phyloP scores from a whole-genome alignment of 352 stramenopile genomes.

The Pythium phragmiticola region DNA sequence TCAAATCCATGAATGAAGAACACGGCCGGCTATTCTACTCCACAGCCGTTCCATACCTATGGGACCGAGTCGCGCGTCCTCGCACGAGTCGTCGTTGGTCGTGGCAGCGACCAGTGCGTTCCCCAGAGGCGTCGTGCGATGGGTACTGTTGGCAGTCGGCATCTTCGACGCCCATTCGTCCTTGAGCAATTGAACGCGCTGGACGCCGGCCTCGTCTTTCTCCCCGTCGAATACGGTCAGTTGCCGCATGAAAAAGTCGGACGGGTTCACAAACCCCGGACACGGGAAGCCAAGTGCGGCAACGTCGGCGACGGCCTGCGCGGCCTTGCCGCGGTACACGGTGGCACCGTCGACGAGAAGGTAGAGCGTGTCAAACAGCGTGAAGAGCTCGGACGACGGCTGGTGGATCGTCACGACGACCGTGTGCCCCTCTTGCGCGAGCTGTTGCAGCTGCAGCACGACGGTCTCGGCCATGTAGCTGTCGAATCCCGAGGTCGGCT shows the following conservation, averaged over 20 bases:
- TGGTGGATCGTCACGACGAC: constrained; percentile 74
- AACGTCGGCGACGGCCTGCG: constrained; percentile 53
- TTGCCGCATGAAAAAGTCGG: constrained; percentile 66
- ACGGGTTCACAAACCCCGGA: constrained; percentile 55
- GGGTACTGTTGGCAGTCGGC: constrained; percentile 3
- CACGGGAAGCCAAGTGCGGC: constrained; percentile 43
- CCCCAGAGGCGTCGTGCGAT: too few species aligned
- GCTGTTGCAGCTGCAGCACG: constrained; percentile 46
- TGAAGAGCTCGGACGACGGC: constrained; percentile 70
- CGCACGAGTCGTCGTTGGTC: not conserved
- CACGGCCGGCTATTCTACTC: too few species aligned
- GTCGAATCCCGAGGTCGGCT: constrained; percentile 68
- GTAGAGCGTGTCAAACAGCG: constrained; percentile 58
- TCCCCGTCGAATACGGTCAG: constrained; percentile 31
- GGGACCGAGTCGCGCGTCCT: not conserved
- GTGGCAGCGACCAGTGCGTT: not conserved
- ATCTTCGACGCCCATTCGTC: constrained; percentile 16
- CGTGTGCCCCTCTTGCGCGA: constrained; percentile 79
- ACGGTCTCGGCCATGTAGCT: constrained; percentile 60
- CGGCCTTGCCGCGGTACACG: constrained; percentile 58
- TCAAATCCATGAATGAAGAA: too few species aligned
- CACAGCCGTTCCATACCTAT: not conserved
- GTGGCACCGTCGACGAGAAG: constrained; percentile 43
- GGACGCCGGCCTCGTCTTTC: constrained; percentile 2
- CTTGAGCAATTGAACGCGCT: constrained; percentile 24